Evolutionary conservation across 768 basidiomycete genomes (phyloP).

Genomic region (Calocybe gangraenosa): DNA sequence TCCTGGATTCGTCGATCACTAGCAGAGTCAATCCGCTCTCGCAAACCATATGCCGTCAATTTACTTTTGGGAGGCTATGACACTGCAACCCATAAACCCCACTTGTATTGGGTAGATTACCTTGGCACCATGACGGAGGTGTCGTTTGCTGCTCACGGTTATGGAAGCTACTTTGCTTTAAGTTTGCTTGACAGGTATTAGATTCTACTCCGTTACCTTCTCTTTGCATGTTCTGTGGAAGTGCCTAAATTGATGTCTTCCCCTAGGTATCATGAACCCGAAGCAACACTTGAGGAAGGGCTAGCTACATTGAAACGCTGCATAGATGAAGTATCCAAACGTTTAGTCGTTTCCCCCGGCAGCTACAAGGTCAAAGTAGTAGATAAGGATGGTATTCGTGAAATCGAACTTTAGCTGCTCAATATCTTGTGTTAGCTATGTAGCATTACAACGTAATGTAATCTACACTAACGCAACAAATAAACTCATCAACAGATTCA

Average conservation of each 20-base stretch:
- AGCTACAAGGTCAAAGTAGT: slow-evolving; percentile 89
- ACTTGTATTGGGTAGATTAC: slow-evolving; percentile 95
- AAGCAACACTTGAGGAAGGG: slow-evolving; percentile 81
- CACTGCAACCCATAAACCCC: slow-evolving; percentile 62
- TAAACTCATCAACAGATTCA: no score
- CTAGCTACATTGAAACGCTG: slow-evolving; percentile 81
- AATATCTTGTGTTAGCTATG: slow-evolving; percentile 8
- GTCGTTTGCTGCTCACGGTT: slow-evolving; percentile 94
- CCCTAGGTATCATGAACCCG: slow-evolving; percentile 84
- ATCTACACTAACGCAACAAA: no score
- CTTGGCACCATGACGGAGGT: slow-evolving; percentile 86
- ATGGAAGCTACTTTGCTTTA: slow-evolving; percentile 89
- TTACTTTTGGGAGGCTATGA: slow-evolving; percentile 93
- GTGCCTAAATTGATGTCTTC: not conserved
- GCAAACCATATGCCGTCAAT: slow-evolving; percentile 87
- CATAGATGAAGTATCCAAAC: slow-evolving; percentile 83
- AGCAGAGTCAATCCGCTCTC: slow-evolving; percentile 84
- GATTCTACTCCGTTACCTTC: not conserved
- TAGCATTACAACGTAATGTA: not conserved
- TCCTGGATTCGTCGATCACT: slow-evolving; percentile 93
- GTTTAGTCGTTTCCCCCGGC: slow-evolving; percentile 73
- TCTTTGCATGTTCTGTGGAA: not conserved
- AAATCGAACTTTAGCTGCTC: slow-evolving; percentile 58
- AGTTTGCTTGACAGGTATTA: slow-evolving; percentile 86
- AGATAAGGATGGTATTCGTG: slow-evolving; percentile 86